Conservation (phyloP, 306 rosid genomes). For the Cicer cuneatum region DNA sequence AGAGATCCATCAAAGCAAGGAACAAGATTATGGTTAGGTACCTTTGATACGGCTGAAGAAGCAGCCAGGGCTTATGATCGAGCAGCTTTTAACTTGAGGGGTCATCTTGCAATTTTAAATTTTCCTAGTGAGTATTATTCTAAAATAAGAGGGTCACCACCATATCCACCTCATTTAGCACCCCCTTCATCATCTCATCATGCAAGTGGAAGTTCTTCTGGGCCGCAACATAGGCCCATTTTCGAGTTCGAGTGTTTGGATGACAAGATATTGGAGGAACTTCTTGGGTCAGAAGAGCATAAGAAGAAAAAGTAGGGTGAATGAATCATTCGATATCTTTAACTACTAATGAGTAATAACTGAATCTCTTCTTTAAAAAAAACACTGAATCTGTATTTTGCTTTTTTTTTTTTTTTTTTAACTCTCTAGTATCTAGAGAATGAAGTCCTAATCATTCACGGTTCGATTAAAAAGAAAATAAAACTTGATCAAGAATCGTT, state of each 20-base stretch:
- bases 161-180: slow-evolving; percentile 63
- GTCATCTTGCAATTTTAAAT: slow-evolving; percentile 78
- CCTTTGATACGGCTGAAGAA: slow-evolving; percentile 82
- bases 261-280: slow-evolving; percentile 75
- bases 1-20: slow-evolving; percentile 80
- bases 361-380: too few relatives aligned
- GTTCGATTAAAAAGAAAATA: too few relatives aligned
- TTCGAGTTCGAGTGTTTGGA: slow-evolving; percentile 78
- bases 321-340: background rate
- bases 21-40: slow-evolving; percentile 82
- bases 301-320: slow-evolving; percentile 49
- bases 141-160: slow-evolving; percentile 60
- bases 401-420: too few relatives aligned
- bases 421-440: too few relatives aligned
- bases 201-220: slow-evolving; percentile 47
- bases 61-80: slow-evolving; percentile 86
- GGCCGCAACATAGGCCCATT: slow-evolving; percentile 50
- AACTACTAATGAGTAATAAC: too few relatives aligned
- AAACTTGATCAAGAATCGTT: too few relatives aligned
- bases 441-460: too few relatives aligned
- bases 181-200: slow-evolving; percentile 40
- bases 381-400: too few relatives aligned
- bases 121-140: slow-evolving; percentile 83
- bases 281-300: slow-evolving; percentile 64
- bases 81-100: slow-evolving; percentile 79